These are phyloP conservation scores for Sporothrix brunneoviolacea DNA, from an alignment of 2,329 filamentous ascomycete species.

Conservation along the genomic window DNA sequence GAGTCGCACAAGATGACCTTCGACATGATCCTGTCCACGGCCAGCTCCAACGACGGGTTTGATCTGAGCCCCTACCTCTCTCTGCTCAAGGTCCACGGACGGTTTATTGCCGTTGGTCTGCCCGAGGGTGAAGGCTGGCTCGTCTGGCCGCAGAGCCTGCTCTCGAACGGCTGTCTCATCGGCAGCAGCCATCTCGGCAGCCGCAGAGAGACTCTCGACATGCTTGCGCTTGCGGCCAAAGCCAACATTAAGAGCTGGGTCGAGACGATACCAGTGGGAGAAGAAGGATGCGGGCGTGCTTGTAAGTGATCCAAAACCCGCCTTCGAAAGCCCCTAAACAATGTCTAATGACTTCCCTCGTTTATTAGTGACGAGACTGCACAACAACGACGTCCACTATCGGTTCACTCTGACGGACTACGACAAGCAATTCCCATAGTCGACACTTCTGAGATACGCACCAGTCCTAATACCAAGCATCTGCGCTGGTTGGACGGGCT, in stretches of 20 bases:
- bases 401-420: slow-evolving; percentile 67
- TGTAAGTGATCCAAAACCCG: slow-evolving; percentile 61
- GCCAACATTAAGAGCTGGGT: slow-evolving; percentile 65
- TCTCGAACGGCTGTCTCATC: slow-evolving; percentile 66
- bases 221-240: slow-evolving; percentile 63
- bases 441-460: too few relatives aligned
- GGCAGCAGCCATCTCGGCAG: slow-evolving; percentile 64
- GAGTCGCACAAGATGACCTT: slow-evolving; percentile 54
- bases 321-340: slow-evolving; percentile 19
- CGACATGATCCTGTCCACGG: slow-evolving; percentile 69
- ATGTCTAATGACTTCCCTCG: too few relatives aligned
- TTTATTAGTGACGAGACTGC: slow-evolving; percentile 44
- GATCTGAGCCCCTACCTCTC: slow-evolving; percentile 65
- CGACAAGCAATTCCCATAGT: slow-evolving; percentile 39
- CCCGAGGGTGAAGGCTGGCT: slow-evolving; percentile 66
- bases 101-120: slow-evolving; percentile 71
- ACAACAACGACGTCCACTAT: slow-evolving; percentile 65
- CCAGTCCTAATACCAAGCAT: too few relatives aligned
- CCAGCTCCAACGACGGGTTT: slow-evolving; percentile 61
- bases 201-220: slow-evolving; percentile 61
- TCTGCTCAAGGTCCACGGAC: slow-evolving; percentile 72
- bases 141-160: slow-evolving; percentile 67
- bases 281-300: slow-evolving; percentile 31
- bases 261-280: slow-evolving; percentile 65
- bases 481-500: too few relatives aligned